Evolutionary conservation across 495 filamentous ascomycete genomes (phyloP), one percentile per base, ranked within the genome.

Genomic region (Aspergillus nidulans): DNA sequence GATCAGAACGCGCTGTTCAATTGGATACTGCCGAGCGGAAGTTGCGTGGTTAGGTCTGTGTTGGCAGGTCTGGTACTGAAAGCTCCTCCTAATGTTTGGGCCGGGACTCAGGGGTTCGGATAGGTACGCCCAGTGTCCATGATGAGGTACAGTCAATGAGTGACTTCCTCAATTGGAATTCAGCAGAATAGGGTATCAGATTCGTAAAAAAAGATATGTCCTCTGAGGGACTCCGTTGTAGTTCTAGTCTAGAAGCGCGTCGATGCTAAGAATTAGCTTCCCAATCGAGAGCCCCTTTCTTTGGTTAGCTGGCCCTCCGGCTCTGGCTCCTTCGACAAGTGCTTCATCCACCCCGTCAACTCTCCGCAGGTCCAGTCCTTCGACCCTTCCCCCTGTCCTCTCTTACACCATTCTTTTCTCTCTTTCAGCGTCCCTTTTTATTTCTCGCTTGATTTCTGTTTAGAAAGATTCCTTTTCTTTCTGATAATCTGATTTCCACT

Each of bases 321-420:
- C 36, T 52, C 49, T 46, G 36, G 55, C 55, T 24, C 40, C 49
- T 30, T 60, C 40, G 24, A 55, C 50, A 15, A 18, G 24, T 47
- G 52, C 53, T 48, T 43, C 53, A 51, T 57, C 53, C 49, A 53
- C 51, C 34, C 49, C 43, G 48, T 56, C 55, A 53, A 49, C 47
- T 30, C 59, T 65, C 63, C 59, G 58, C 63, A 65, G 57, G 42
- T 55, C 63, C 63, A 54, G 55, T 57, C 55, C 60, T 62, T 55
- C 61, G 44, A 51, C 57, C 57, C 50, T 57, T 58, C 46, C 53
- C 53, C 57, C 55, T 67, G 38, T 49, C 44, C 49, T 67, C 56
- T 43, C 44, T 45, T 66, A 55, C 49, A 54, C 53, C 52, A 36
- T 58, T 58, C 54, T 50, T 44, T 63, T 61, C 58, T 62, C 64